Conservation (phyloP, 306 rosid species). For the Luffa acutangula region DNA sequence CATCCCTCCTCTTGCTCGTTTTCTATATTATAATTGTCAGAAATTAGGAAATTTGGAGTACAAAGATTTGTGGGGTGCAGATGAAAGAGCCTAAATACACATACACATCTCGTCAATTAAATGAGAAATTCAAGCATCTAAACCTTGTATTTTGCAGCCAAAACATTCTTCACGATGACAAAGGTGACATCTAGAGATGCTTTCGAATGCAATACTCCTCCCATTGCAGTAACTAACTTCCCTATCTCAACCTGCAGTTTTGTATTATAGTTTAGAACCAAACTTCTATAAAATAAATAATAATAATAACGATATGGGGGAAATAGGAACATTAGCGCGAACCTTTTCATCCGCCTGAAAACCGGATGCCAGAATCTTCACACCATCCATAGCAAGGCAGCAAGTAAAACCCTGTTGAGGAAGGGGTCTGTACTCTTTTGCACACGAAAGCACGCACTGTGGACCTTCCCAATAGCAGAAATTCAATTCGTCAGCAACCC, state of each 20-base stretch:
- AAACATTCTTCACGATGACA: constrained; percentile 74
- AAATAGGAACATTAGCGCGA: constrained; percentile 1
- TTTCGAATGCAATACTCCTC: constrained; percentile 60
- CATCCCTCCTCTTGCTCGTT: neutral
- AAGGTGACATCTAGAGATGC: constrained; percentile 64
- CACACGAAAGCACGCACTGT: constrained; percentile 73
- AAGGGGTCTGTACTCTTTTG: constrained; percentile 46
- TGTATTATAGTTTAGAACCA: neutral
- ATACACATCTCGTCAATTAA: neutral
- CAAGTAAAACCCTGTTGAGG: constrained; percentile 78
- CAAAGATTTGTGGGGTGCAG: neutral
- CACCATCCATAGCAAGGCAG: constrained; percentile 92
- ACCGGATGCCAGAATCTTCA: constrained; percentile 86
- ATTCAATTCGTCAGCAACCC: constrained; percentile 6
- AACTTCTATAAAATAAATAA: too few species aligned
- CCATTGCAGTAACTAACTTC: constrained; percentile 75
- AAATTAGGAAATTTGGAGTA: neutral
- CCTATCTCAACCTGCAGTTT: constrained; percentile 54
- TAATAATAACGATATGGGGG: neutral
- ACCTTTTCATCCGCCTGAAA: constrained; percentile 77
- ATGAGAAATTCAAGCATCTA: constrained; percentile 5
- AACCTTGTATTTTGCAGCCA: constrained; percentile 94
- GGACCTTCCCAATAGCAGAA: constrained; percentile 53
- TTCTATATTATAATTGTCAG: neutral
- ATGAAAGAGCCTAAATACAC: neutral